phyloP scores from a whole-genome alignment of 106 monocot genomes.

The Iris macrosiphon region DNA sequence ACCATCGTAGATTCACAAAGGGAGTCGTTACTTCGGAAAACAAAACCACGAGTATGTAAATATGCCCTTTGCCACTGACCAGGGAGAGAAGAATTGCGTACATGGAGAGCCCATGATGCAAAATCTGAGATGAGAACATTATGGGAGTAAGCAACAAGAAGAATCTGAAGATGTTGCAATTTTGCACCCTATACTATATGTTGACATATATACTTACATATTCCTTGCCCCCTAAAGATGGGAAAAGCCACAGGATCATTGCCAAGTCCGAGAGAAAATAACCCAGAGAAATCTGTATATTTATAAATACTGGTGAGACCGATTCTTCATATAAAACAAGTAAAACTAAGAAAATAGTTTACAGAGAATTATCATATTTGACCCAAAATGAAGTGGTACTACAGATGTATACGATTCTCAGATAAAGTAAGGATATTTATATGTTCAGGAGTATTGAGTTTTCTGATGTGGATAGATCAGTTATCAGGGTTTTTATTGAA shows the following conservation, averaged over 20 bases:
- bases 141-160: not conserved
- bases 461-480: no score
- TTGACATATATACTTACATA: conserved; percentile 87
- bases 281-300: conserved; percentile 76
- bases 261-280: conserved; percentile 81
- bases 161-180: no score
- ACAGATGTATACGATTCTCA: no score
- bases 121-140: conserved; percentile 19
- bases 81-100: conserved; percentile 39
- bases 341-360: no score
- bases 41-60: conserved; percentile 54
- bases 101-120: conserved; percentile 48
- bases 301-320: no score
- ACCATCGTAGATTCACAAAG: conserved; percentile 63
- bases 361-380: no score
- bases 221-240: conserved; percentile 82
- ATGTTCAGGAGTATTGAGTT: no score
- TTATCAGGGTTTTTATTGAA: no score
- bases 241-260: conserved; percentile 82
- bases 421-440: no score
- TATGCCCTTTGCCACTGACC: conserved; percentile 34
- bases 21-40: conserved; percentile 55
- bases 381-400: no score
- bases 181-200: no score
- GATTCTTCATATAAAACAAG: no score